Evolutionary conservation across 345 rosid genomes (phyloP).

Genomic region (Noccaea caerulescens): DNA sequence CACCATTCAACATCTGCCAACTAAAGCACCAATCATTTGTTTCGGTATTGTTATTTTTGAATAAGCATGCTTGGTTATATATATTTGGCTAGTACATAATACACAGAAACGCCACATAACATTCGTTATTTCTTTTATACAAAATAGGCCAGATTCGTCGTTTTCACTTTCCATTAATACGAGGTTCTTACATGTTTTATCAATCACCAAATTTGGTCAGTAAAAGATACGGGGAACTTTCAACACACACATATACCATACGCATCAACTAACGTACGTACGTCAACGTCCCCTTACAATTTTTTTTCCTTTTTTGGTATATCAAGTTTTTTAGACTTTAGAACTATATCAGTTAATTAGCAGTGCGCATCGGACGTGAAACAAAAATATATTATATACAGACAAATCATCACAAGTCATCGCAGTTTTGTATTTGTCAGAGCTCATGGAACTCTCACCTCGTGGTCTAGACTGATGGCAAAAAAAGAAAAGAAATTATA

Average conservation of each 20-base stretch:
- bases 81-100: neutral
- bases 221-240: neutral
- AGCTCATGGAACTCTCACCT: too few species aligned
- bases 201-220: slow-evolving; percentile 1
- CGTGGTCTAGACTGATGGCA: neutral
- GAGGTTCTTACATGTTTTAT: slow-evolving; percentile 3
- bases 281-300: slow-evolving; percentile 10
- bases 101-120: neutral
- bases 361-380: neutral
- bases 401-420: neutral
- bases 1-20: neutral
- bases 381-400: neutral
- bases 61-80: slow-evolving; percentile 3
- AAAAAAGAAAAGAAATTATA: neutral
- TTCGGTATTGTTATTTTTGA: neutral
- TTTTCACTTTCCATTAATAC: slow-evolving; percentile 7
- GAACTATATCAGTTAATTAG: slow-evolving; percentile 2
- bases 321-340: slow-evolving; percentile 8
- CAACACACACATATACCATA: neutral
- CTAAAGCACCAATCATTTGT: neutral
- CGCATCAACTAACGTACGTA: neutral
- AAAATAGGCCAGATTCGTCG: slow-evolving; percentile 9
- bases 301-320: too few species aligned
- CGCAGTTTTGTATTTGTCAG: neutral
- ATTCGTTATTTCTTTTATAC: neutral